These are phyloP conservation scores for Comarum palustre DNA, from an alignment of 306 rosid species.

Conservation along the genomic window DNA sequence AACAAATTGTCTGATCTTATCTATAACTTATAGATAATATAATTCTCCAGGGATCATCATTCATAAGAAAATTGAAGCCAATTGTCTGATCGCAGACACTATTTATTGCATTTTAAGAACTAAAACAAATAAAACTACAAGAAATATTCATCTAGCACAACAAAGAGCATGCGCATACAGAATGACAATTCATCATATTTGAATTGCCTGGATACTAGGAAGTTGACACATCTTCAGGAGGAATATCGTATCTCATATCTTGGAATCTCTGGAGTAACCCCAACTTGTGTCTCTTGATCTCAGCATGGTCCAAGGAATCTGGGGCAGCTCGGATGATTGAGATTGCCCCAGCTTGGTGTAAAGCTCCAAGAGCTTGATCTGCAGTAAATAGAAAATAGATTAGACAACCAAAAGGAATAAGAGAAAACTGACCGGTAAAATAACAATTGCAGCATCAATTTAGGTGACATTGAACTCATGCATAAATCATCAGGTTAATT, in stretches of 20 bases:
- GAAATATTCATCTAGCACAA: too few relatives aligned
- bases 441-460: neutral
- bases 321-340: slow-evolving; percentile 59
- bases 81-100: too few relatives aligned
- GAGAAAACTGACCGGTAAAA: neutral
- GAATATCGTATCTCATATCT: slow-evolving; percentile 57
- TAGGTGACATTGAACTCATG: neutral
- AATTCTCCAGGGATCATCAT: too few relatives aligned
- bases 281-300: slow-evolving; percentile 53
- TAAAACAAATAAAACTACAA: too few relatives aligned
- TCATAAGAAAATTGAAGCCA: too few relatives aligned
- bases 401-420: neutral
- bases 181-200: neutral
- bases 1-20: too few relatives aligned
- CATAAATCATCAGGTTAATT: neutral
- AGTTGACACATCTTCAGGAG: slow-evolving; percentile 34
- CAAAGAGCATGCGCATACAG: too few relatives aligned
- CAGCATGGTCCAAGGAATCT: slow-evolving; percentile 51
- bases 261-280: slow-evolving; percentile 72
- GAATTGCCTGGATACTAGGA: slow-evolving; percentile 6
- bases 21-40: too few relatives aligned
- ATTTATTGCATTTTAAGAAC: too few relatives aligned
- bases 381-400: neutral
- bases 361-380: slow-evolving; percentile 69
- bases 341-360: slow-evolving; percentile 73